Conservation (phyloP, 108 stramenopile genomes). For the Skeletonema menzelii region DNA sequence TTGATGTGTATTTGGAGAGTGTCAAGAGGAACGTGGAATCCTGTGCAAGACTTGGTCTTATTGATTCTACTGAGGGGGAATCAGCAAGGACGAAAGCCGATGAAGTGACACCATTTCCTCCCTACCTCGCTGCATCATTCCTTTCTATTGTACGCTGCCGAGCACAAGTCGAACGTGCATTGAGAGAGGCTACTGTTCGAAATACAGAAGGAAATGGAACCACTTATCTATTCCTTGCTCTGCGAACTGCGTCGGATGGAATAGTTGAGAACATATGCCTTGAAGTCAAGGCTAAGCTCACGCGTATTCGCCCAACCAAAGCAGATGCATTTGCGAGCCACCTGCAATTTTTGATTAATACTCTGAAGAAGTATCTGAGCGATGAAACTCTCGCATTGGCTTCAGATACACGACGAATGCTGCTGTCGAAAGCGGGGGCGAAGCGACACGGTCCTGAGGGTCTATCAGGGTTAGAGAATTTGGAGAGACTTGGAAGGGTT, state of each 20-base stretch:
- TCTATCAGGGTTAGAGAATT: conserved; percentile 71
- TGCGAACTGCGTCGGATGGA: conserved; percentile 83
- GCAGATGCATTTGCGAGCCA: conserved; percentile 79
- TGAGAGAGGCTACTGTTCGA: conserved; percentile 66
- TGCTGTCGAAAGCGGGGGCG: conserved; percentile 61
- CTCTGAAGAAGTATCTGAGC: conserved; percentile 72
- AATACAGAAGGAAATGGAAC: conserved; percentile 65
- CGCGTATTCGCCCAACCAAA: conserved; percentile 61
- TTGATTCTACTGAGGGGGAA: conserved; percentile 21
- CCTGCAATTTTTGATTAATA: conserved; percentile 76
- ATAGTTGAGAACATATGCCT: conserved; percentile 82
- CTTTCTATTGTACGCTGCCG: conserved; percentile 82
- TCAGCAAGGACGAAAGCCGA: conserved; percentile 20
- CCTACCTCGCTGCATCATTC: conserved; percentile 79
- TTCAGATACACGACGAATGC: conserved; percentile 67
- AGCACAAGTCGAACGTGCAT: conserved; percentile 87
- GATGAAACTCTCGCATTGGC: conserved; percentile 49
- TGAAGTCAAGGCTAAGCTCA: conserved; percentile 66
- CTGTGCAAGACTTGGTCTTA: conserved; percentile 72
- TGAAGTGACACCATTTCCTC: conserved; percentile 60
- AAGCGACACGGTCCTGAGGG: conserved; percentile 83
- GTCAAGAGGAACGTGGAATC: conserved; percentile 60
- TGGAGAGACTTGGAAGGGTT: conserved; percentile 83
- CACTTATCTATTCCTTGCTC: conserved; percentile 78
- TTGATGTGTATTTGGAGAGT: conserved; percentile 84